Evolutionary conservation across 192 early-diverging fungal genomes (phyloP), one percentile per base, ranked within the genome.

Genomic region (Gonapodya prolifera): DNA sequence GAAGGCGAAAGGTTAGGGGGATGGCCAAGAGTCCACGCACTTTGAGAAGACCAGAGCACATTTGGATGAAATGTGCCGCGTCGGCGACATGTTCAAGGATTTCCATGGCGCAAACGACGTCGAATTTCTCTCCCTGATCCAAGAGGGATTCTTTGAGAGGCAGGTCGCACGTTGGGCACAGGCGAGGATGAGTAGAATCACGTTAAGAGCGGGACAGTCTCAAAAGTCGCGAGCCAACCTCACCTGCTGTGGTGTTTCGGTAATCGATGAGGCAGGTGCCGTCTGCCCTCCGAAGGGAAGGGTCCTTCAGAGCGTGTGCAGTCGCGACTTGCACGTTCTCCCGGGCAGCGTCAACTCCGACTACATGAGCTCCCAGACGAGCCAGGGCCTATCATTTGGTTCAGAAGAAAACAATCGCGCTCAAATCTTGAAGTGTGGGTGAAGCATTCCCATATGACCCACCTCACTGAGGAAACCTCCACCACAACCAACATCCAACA

Each of bases 401-500:
- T 30, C 33, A n/a, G 33, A n/a, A 75, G 76, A 28, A 13, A 69
- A 36, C 23, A 35, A 31, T 28, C n/a, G n/a, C n/a, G n/a, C n/a
- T 2, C 31, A 81, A 34, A 75, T 30, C 28, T 1, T 31, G 30
- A 8, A 78, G n/a, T 0, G n/a, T 35, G 8, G 30, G 34, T 34
- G 28, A 32, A 69, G 28, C 31, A 35, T 33, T 69, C 23, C 0
- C 35, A 33, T 35, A 33, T 16, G 17, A 18, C 28, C 30, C 83
- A 91, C 88, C 89, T 99, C 94, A 0, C 91, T 86, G 34, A 97
- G 86, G 34, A 99, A 79, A 1, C 97, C 97, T 34, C 96, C 97
- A 31, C 97, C 97, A 82, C 97, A 95, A 0, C 97, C 97, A 13
- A 99, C 90, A 83, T 99, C 97, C 8, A 97, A 81, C 35, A 94